phyloP scores from a whole-genome alignment of 164 flowering plant genomes.

The Chloranthus sessilifolius region DNA sequence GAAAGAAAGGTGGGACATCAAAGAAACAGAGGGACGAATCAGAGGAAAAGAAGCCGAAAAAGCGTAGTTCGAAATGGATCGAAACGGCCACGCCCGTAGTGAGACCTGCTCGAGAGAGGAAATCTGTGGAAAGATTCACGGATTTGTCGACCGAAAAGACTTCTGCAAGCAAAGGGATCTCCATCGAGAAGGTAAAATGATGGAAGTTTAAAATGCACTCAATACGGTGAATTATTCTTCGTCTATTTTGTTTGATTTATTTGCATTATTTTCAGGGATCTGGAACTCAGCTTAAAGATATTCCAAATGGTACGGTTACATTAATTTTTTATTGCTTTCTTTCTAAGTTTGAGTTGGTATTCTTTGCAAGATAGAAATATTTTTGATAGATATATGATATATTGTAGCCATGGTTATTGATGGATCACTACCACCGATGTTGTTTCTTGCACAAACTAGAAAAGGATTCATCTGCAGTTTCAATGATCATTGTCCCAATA shows the following conservation, averaged over 20 bases:
- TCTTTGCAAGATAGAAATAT: neutral
- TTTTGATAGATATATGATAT: too few species aligned
- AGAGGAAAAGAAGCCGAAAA: slow-evolving; percentile 3
- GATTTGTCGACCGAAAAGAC: slow-evolving; percentile 25
- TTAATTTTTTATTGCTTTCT: neutral
- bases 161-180: slow-evolving; percentile 31
- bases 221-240: neutral
- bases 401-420: too few species aligned
- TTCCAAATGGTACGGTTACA: slow-evolving; percentile 62
- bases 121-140: slow-evolving; percentile 59
- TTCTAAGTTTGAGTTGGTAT: neutral
- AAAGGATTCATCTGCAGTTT: too few species aligned
- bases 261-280: slow-evolving; percentile 45
- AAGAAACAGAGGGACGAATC: slow-evolving; percentile 4
- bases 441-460: too few species aligned
- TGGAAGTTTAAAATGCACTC: too few species aligned
- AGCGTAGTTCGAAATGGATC: neutral
- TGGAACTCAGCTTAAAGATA: slow-evolving; percentile 67
- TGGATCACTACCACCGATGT: too few species aligned
- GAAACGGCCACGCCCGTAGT: slow-evolving; percentile 14
- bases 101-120: slow-evolving; percentile 45
- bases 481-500: too few species aligned
- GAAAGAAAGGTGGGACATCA: slow-evolving; percentile 1
- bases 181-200: slow-evolving; percentile 61
- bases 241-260: neutral